phyloP scores from a whole-genome alignment of 306 rosid genomes.

The Fragaria ananassa region DNA sequence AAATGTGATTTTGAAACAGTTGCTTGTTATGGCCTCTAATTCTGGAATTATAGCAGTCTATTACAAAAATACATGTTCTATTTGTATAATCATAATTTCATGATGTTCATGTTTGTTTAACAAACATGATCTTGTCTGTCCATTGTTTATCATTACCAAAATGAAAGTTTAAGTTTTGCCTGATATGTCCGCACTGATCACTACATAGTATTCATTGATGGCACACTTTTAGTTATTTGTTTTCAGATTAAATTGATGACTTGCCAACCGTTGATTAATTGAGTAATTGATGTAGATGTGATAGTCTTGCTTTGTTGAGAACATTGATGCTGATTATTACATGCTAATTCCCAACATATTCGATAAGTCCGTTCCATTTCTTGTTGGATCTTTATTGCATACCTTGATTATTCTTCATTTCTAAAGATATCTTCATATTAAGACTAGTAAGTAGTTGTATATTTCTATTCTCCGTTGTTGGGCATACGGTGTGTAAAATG shows the following conservation, averaged over 20 bases:
- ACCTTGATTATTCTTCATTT: background rate
- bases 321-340: background rate
- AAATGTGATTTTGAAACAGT: background rate
- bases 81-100: background rate
- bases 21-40: background rate
- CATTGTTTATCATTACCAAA: background rate
- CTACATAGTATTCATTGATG: background rate
- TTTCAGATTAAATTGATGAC: background rate
- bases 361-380: background rate
- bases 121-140: background rate
- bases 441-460: background rate
- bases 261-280: background rate
- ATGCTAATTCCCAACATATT: background rate
- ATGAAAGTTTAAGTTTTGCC: background rate
- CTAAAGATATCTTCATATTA: background rate
- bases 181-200: background rate
- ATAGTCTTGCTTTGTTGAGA: background rate
- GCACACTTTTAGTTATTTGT: background rate
- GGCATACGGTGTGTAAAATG: background rate
- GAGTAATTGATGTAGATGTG: background rate
- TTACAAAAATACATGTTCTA: background rate
- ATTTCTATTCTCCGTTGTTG: background rate
- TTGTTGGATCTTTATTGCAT: background rate
- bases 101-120: background rate
- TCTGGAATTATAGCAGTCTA: background rate